Conservation (phyloP, 1,284 basidiomycete species). For the Fomitopsis betulina region DNA sequence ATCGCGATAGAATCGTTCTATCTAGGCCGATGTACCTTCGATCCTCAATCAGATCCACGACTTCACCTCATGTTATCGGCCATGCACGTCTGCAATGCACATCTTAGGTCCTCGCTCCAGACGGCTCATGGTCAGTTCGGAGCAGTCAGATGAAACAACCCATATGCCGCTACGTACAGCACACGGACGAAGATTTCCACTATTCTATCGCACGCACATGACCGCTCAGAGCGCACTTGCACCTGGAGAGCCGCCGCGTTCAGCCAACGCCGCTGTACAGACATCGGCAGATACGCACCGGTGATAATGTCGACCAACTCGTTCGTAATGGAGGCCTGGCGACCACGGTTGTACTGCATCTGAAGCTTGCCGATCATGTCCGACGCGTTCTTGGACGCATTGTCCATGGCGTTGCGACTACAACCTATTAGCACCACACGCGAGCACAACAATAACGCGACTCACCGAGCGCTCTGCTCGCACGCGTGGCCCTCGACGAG, state of each 20-base stretch:
- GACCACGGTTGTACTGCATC: conserved; percentile 98
- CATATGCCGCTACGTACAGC: not conserved
- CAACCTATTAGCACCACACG: not conserved
- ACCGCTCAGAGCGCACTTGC: conserved; percentile 21
- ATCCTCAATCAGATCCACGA: conserved; percentile 1
- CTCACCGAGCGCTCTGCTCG: conserved; percentile 84
- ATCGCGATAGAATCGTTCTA: not conserved
- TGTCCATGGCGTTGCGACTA: conserved; percentile 99
- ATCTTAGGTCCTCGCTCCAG: not conserved
- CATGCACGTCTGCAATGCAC: not conserved
- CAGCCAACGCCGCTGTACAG: not conserved
- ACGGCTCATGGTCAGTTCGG: not conserved
- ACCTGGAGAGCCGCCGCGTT: conserved; percentile 12
- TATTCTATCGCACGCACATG: conserved; percentile 15
- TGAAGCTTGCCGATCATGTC: conserved; percentile 87
- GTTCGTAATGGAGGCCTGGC: conserved; percentile 97
- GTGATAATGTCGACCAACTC: conserved; percentile 95
- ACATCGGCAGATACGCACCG: conserved; percentile 45
- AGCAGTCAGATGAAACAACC: not conserved
- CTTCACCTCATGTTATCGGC: not conserved
- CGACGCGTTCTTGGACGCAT: conserved; percentile 96
- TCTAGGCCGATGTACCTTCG: not conserved
- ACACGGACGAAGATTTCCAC: conserved; percentile 6
- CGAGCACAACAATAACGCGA: conserved; percentile 6
- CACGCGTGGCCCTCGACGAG: conserved; percentile 96